A percentile compares a stretch with the other conserved stretches of the same genome.
These are phyloP conservation scores for Zygosaccharomyces siamensis DNA, from an alignment of 805 yeast species.

Conservation along the genomic window DNA sequence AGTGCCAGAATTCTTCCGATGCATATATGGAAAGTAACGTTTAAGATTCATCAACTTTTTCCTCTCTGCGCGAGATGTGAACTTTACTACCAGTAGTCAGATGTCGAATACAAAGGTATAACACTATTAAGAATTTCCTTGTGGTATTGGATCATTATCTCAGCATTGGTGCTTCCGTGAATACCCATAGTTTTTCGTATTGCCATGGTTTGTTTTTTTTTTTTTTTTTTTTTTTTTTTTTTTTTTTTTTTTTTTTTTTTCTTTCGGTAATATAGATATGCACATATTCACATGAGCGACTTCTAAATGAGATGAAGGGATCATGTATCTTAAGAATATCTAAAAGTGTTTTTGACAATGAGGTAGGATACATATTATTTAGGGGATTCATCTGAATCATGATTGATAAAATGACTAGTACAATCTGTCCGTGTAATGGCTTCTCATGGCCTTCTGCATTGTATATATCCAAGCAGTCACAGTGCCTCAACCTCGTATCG, in stretches of 20 bases:
- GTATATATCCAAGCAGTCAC: neutral
- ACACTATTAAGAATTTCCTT: neutral
- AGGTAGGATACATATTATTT: no score
- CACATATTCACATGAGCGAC: no score
- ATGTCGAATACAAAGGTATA: neutral
- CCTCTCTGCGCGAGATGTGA: neutral
- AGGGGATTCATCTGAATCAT: neutral
- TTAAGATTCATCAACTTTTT: neutral
- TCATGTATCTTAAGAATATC: no score
- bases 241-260: no score
- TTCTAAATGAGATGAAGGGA: no score
- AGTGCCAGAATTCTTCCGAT: neutral
- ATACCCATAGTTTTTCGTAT: no score
- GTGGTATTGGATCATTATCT: neutral
- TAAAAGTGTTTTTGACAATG: no score
- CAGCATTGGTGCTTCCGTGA: no score
- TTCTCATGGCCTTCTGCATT: neutral
- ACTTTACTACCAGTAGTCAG: neutral
- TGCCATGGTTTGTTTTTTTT: no score
- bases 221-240: no score
- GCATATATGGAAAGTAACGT: neutral
- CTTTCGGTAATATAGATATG: no score
- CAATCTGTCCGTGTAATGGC: neutral
- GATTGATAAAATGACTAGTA: neutral
- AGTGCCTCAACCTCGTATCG: neutral